Base-by-base conservation (phyloP, 2,329 filamentous ascomycete genomes). In the Colletotrichum eremochloae region DNA sequence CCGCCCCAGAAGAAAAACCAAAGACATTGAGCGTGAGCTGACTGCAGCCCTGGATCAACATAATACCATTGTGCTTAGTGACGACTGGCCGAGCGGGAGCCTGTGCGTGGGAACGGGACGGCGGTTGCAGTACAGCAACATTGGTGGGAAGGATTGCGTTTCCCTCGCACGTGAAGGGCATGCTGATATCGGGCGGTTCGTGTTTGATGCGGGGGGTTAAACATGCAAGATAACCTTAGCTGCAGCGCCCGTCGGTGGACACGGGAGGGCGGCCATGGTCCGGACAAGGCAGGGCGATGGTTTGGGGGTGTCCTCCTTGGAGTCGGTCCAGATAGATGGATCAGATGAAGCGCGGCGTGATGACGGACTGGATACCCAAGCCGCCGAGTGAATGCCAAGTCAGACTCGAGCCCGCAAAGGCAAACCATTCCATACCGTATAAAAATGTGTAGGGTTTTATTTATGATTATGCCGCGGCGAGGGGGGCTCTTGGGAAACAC, bases 211-310 rank as follows among this genome's bases (percentile, higher is more conserved):
- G 62, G 71, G 62, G 71, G 55, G 63, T 62, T 62, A 67, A 71
- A 44, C 71, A 71, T 66, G 71, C 61, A 71, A 57, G 57, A 71
- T 61, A 67, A 61, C 38, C 56, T 64, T 69, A 56, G 69, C 38
- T 69, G 58, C 69, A 53, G 63, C 69, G 68, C 50, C 56, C 36
- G 31, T 68, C 44, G 52, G 69, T 72, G 69, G 66, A 61, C 62
- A 72, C 53, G 52, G 66, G 36, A 61, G 62, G 63, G 18, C 18
- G 18, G 33, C 60, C 53, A 50, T 44, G 65, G n/a, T 33, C 58
- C 42, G 40, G 69, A 70, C 15, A 24, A 69, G 60, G 70, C 70
- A 72, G 60, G 69, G 50, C 66, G 60, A 56, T 5, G 33, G 31
- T 56, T 46, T 36, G 50, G 44, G 24, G 33, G 36, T 42, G 44